These are phyloP conservation scores for Stentor coeruleus DNA, from an alignment of 73 alveolate genomes.

Conservation along the genomic window DNA sequence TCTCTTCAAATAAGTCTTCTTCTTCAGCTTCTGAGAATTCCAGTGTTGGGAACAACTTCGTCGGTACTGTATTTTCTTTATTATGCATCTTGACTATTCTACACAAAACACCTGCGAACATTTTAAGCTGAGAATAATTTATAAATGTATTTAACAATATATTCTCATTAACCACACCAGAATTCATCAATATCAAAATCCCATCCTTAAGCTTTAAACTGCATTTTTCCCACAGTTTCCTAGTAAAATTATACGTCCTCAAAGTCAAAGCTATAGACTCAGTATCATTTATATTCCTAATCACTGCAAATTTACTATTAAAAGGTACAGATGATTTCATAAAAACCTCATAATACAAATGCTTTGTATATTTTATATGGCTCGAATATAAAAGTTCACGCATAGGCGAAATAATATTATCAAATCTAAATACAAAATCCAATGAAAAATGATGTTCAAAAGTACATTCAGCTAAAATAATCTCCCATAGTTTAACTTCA, in stretches of 20 bases:
- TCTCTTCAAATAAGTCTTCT: slow-evolving; percentile 10
- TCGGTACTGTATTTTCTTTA: background rate
- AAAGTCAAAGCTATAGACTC: background rate
- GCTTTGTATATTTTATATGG: background rate
- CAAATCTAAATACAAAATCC: slow-evolving; percentile 1
- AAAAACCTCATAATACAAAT: slow-evolving; percentile 9
- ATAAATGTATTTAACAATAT: background rate
- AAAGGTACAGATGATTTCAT: background rate
- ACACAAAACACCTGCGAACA: slow-evolving; percentile 5
- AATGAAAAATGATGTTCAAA: background rate
- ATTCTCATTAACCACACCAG: slow-evolving; percentile 1
- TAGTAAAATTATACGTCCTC: background rate
- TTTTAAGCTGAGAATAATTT: background rate
- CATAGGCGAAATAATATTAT: background rate
- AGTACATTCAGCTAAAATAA: slow-evolving; percentile 6
- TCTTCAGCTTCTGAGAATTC: background rate
- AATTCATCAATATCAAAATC: background rate
- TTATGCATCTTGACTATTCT: slow-evolving; percentile 7
- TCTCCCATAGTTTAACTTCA: background rate
- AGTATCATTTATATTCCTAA: slow-evolving; percentile 1
- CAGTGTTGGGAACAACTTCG: background rate
- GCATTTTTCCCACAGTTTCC: slow-evolving; percentile 6
- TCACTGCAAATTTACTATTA: background rate
- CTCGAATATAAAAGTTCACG: background rate
- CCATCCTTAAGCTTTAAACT: background rate